Evolutionary conservation across 192 early-diverging fungal genomes (phyloP).

Genomic region (Jimgerdemannia flammicorona): DNA sequence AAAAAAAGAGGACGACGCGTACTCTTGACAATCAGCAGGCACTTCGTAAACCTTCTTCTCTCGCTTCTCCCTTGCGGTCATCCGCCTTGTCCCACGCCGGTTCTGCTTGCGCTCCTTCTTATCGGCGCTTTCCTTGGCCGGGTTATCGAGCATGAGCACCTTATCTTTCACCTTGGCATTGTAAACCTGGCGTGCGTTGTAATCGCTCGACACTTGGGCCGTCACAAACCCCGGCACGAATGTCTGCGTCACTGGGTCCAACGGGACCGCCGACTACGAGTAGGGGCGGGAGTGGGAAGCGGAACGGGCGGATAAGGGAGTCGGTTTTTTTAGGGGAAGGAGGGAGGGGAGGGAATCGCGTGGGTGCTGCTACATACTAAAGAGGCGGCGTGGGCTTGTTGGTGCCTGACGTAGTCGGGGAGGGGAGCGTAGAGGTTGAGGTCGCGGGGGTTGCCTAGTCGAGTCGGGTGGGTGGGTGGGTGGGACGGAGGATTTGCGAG

Average conservation of each 20-base stretch:
- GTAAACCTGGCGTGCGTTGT: background rate
- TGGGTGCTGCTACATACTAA: background rate
- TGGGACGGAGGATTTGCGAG: no score
- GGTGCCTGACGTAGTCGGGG: background rate
- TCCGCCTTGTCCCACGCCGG: conserved; percentile 32
- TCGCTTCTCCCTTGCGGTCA: conserved; percentile 66
- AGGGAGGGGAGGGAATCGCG: no score
- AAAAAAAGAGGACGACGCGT: background rate
- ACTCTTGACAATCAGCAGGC: conserved; percentile 49
- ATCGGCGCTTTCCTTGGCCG: background rate
- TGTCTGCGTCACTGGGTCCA: background rate
- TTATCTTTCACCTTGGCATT: conserved; percentile 2
- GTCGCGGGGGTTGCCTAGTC: background rate
- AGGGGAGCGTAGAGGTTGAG: background rate
- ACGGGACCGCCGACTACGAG: background rate
- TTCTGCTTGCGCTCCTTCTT: conserved; percentile 28
- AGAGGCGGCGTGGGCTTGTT: background rate
- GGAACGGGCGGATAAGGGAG: no score
- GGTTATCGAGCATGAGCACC: conserved; percentile 1
- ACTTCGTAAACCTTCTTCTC: conserved; percentile 59
- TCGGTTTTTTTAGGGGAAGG: no score
- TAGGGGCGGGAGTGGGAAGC: background rate
- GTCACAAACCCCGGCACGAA: background rate
- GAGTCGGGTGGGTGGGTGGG: no score
- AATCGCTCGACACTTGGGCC: background rate